Evolutionary conservation across 306 rosid species (phyloP).

Genomic region (Cicer cuneatum): DNA sequence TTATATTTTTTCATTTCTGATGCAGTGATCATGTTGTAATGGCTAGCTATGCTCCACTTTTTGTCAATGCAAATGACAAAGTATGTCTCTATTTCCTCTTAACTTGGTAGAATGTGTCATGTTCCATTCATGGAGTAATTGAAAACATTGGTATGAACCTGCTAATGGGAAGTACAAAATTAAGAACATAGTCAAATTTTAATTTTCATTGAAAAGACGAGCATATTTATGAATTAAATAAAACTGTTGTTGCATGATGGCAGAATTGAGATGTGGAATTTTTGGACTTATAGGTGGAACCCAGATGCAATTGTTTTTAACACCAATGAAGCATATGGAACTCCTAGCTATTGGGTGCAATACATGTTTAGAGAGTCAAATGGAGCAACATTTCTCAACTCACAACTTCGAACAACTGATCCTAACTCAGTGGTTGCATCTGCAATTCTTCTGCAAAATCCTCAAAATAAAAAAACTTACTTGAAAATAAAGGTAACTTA

Average conservation of each 20-base stretch:
- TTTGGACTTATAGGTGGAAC: conserved; percentile 62
- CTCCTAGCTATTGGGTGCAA: conserved; percentile 93
- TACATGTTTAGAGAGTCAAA: conserved; percentile 66
- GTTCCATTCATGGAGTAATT: not conserved
- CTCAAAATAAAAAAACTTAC: conserved; percentile 43
- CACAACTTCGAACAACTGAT: conserved; percentile 54
- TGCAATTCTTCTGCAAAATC: conserved; percentile 61
- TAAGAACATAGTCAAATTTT: not conserved
- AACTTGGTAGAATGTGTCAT: not conserved
- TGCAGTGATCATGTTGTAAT: conserved; percentile 80
- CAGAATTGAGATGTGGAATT: conserved; percentile 30
- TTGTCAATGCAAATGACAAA: conserved; percentile 68
- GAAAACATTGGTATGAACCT: not conserved
- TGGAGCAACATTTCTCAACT: conserved; percentile 70
- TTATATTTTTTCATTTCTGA: conserved; percentile 24
- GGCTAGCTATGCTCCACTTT: conserved; percentile 94
- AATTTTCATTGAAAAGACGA: conserved; percentile 17
- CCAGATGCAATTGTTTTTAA: conserved; percentile 87
- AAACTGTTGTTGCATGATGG: conserved; percentile 1
- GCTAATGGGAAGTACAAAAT: not conserved
- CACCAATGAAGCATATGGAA: conserved; percentile 64
- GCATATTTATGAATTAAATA: not conserved
- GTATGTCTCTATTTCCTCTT: conserved; percentile 42
- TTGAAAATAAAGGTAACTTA: conserved; percentile 70
- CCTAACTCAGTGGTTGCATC: conserved; percentile 60